Percentiles rank a stretch among this genome's conserved stretches.
These are phyloP conservation scores for Sarocladiaceae sp. DNA, from an alignment of 2,329 filamentous ascomycete genomes.

Conservation along the genomic window DNA sequence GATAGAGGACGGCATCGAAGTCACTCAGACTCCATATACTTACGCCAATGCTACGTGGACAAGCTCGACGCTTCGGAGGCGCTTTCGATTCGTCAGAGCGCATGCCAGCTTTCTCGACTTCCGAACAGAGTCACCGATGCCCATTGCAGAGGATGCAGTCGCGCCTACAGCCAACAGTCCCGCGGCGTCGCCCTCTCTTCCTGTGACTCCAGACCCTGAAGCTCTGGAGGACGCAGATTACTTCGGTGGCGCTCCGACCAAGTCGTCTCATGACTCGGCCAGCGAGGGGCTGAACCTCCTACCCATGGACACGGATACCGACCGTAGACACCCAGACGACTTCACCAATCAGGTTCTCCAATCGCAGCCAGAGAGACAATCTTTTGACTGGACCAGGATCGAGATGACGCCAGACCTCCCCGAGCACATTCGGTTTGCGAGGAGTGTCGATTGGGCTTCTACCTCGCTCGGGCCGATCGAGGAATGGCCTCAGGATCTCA, in stretches of 20 bases:
- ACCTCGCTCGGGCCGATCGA: constrained; percentile 73
- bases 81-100: constrained; percentile 63
- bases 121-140: constrained; percentile 33
- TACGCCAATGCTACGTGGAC: constrained; percentile 66
- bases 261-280: constrained; percentile 12
- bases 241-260: constrained; percentile 29
- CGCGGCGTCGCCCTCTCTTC: constrained; percentile 30
- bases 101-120: constrained; percentile 27
- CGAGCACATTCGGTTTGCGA: constrained; percentile 65
- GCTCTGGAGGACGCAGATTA: constrained; percentile 31
- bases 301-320: constrained; percentile 20
- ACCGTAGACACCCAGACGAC: constrained; percentile 31
- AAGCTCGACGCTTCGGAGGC: constrained; percentile 60
- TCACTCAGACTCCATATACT: constrained; percentile 45
- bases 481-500: constrained; percentile 62
- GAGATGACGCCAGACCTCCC: constrained; percentile 57
- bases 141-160: constrained; percentile 28
- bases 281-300: constrained; percentile 14
- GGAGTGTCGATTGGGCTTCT: constrained; percentile 64
- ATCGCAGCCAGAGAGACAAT: constrained; percentile 34
- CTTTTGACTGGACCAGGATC: constrained; percentile 78
- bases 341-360: constrained; percentile 36
- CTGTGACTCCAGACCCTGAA: constrained; percentile 26
- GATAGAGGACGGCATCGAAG: constrained; percentile 45
- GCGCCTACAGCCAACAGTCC: constrained; percentile 25